Percentiles rank a stretch among this genome's conserved stretches.
phyloP scores from a whole-genome alignment of 2,329 filamentous ascomycete species.

The Fusarium sp. region DNA sequence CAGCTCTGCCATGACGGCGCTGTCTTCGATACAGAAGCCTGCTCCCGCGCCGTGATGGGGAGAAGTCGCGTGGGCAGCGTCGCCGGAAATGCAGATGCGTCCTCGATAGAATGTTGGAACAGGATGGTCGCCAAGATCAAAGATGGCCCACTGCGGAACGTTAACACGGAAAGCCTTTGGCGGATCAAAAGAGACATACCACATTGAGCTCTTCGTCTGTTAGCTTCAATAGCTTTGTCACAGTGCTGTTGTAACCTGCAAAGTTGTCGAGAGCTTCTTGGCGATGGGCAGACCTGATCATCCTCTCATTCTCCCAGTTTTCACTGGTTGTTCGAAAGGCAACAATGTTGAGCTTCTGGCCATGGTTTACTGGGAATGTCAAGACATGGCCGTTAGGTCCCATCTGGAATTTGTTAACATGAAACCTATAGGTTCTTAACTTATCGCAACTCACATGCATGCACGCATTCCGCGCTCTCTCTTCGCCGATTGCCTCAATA shows the following conservation, averaged over 20 bases:
- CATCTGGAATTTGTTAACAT: slow-evolving; percentile 39
- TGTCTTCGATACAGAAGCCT: slow-evolving; percentile 71
- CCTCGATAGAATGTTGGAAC: slow-evolving; percentile 60
- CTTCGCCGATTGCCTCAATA: slow-evolving; percentile 61
- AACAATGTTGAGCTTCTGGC: slow-evolving; percentile 70
- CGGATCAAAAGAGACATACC: slow-evolving; percentile 19
- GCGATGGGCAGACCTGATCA: slow-evolving; percentile 46
- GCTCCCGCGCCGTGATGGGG: slow-evolving; percentile 74
- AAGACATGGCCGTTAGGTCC: slow-evolving; percentile 70
- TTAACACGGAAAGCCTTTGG: background rate
- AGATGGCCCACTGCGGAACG: slow-evolving; percentile 60
- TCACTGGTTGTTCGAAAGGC: slow-evolving; percentile 52
- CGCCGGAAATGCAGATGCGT: slow-evolving; percentile 68
- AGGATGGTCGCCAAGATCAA: slow-evolving; percentile 62
- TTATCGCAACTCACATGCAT: slow-evolving; percentile 42
- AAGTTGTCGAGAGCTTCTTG: slow-evolving; percentile 56
- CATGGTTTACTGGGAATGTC: slow-evolving; percentile 71
- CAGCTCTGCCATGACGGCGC: slow-evolving; percentile 59
- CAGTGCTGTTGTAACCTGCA: slow-evolving; percentile 51
- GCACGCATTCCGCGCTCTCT: slow-evolving; percentile 51
- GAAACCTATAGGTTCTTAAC: fast-evolving
- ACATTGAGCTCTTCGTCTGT: slow-evolving; percentile 47
- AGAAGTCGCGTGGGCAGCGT: slow-evolving; percentile 75
- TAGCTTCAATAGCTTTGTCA: slow-evolving; percentile 51
- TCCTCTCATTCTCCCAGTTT: background rate